Base-by-base conservation (phyloP, 108 stramenopile species). In the Pseudonitzschia delicatissima region DNA sequence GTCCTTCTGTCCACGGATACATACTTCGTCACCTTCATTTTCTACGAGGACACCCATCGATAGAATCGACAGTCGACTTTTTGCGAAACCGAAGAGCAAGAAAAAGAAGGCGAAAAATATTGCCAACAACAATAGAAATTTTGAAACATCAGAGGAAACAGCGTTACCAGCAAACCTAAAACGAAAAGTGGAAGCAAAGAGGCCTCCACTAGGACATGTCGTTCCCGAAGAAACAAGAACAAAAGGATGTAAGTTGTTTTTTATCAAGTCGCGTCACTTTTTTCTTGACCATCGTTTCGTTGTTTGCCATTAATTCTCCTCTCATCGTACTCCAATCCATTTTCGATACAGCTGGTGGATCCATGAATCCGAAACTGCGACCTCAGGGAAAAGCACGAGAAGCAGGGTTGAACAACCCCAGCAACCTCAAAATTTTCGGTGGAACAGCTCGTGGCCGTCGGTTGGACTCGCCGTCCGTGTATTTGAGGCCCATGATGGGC, bases 401-500 rank as follows among this genome's bases (percentile, higher is more conserved):
- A 49, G 66, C 79, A 25, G 75, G 77, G 6, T 76, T 87, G 66
- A 89, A 87, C 62, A 90, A 91, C 66, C 89, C 92, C 0, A 83
- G 82, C 65, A 82, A 76, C 47, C 78, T 96, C 18, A 77, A 79
- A 39, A 92, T 97, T 42, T 65, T 91, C 33, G 94, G 88, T 42
- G 96, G 96, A 3, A 67, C 78, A 1, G 82, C 78, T 23, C 69
- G 79, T 48, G 96, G 96, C 28, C 81, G 92, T 3, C 77, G 80
- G 53, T 68, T 98, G 57, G 90, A 93, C 42, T 91, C 89, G 20
- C 97, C 97, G 0, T 77, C 81, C 47, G 96, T 97, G n/a, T 95
- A 95, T 64, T 73, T 98, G 36, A 84, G 97, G 33, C 97, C 97
- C 49, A 98, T 98, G 97, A 98, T 98, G 97, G 95, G 94, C 12